phyloP scores from a whole-genome alignment of 768 basidiomycete species.

The Terana coerulea region DNA sequence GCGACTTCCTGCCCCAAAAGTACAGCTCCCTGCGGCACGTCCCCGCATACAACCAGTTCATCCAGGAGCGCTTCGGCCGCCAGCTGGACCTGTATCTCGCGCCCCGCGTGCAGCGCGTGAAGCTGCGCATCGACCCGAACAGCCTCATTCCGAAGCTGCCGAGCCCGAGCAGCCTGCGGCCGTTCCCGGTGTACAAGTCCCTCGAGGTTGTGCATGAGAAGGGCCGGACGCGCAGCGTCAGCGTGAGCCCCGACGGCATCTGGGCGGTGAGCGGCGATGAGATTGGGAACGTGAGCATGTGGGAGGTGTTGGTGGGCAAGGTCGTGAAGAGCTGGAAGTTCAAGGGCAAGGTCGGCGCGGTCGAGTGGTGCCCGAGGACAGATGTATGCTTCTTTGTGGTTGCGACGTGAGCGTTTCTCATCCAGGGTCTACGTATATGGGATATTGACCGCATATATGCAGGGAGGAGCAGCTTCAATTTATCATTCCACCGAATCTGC shows the following conservation, averaged over 20 bases:
- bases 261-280: constrained; percentile 95
- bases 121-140: constrained; percentile 89
- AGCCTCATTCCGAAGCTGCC: constrained; percentile 93
- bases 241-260: constrained; percentile 81
- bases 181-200: constrained; percentile 87
- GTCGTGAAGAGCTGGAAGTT: constrained; percentile 88
- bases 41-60: constrained; percentile 87
- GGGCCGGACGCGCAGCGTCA: constrained; percentile 68
- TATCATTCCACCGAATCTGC: constrained; percentile 75
- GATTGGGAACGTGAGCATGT: constrained; percentile 77
- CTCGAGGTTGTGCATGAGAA: constrained; percentile 66
- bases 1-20: constrained; percentile 86
- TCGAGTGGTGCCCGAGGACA: constrained; percentile 91
- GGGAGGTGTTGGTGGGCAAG: constrained; percentile 89
- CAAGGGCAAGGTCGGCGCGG: constrained; percentile 69
- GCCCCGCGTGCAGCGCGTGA: constrained; percentile 81
- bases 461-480: constrained; percentile 83
- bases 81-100: constrained; percentile 97
- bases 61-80: constrained; percentile 89
- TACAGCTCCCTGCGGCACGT: constrained; percentile 82
- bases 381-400: constrained; percentile 80
- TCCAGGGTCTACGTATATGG: constrained; percentile 5
- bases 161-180: constrained; percentile 83
- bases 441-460: constrained; percentile 8
- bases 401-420: constrained; percentile 58